These are phyloP conservation scores for Globisporangium cystogenes DNA, from an alignment of 352 stramenopile species.

Conservation along the genomic window DNA sequence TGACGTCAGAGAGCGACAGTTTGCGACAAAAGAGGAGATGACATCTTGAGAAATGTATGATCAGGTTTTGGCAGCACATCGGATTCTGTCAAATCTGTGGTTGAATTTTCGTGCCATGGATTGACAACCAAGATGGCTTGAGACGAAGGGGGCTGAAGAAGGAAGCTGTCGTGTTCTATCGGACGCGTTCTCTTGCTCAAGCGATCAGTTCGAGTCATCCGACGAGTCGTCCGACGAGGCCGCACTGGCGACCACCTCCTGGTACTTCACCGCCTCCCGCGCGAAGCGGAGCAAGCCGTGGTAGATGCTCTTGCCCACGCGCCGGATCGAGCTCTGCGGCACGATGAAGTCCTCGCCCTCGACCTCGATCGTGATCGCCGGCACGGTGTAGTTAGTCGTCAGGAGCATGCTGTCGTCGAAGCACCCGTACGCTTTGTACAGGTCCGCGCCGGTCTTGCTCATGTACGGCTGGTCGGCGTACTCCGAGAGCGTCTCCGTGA, in stretches of 20 bases:
- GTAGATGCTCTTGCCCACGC: slow-evolving; percentile 49
- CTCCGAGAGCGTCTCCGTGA: slow-evolving; percentile 42
- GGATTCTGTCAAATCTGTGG: background rate
- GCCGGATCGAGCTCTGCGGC: slow-evolving; percentile 46
- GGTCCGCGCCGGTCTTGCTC: slow-evolving; percentile 39
- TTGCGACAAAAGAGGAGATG: background rate
- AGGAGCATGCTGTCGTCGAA: slow-evolving; percentile 62
- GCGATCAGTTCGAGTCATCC: background rate
- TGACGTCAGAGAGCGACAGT: background rate
- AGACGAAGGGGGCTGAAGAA: too few relatives aligned
- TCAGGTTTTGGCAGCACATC: background rate
- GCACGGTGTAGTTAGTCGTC: slow-evolving; percentile 53
- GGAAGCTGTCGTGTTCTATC: too few relatives aligned
- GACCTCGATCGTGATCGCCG: slow-evolving; percentile 64
- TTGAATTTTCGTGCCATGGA: background rate
- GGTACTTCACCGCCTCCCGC: slow-evolving; percentile 40
- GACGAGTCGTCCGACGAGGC: background rate
- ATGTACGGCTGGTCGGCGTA: slow-evolving; percentile 32
- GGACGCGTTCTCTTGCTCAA: too few relatives aligned
- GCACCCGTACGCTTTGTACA: slow-evolving; percentile 71
- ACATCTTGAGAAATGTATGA: background rate
- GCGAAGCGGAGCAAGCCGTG: slow-evolving; percentile 55
- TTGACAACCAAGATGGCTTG: too few relatives aligned
- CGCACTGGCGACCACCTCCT: background rate
- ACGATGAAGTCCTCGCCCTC: slow-evolving; percentile 65